A percentile compares a stretch with the other conserved stretches of the same genome.
Evolutionary conservation across 2,329 filamentous ascomycete genomes (phyloP).

Genomic region (Whalleya microplaca): DNA sequence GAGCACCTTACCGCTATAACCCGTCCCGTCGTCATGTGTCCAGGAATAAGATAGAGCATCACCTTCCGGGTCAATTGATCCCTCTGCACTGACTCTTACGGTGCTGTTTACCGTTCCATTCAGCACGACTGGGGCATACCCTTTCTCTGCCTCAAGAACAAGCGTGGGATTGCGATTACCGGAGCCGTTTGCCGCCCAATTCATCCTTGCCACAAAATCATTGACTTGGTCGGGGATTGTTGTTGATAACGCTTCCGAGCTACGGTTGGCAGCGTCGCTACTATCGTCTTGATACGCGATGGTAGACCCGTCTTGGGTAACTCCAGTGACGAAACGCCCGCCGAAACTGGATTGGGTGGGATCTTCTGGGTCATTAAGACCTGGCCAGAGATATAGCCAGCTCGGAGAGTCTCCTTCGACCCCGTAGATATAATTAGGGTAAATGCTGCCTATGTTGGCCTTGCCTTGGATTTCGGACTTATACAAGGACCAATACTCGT

Average conservation of each 20-base stretch:
- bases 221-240: neutral
- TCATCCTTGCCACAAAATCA: neutral
- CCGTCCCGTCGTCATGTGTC: neutral
- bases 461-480: neutral
- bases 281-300: neutral
- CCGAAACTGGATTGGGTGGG: neutral
- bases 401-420: neutral
- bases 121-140: no score
- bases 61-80: neutral
- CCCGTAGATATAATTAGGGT: neutral
- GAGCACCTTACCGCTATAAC: no score
- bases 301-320: neutral
- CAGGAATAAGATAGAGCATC: neutral
- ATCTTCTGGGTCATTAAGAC: neutral
- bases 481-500: neutral
- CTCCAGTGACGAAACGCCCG: neutral
- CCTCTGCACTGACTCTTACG: neutral
- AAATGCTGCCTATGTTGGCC: neutral
- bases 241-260: neutral
- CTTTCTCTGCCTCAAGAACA: no score
- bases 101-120: no score
- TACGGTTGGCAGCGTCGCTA: no score
- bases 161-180: neutral
- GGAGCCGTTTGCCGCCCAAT: neutral
- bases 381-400: neutral